Percentiles rank a stretch among this genome's conserved stretches.
phyloP scores from a whole-genome alignment of 805 yeast species.

The Naumovozyma baii region DNA sequence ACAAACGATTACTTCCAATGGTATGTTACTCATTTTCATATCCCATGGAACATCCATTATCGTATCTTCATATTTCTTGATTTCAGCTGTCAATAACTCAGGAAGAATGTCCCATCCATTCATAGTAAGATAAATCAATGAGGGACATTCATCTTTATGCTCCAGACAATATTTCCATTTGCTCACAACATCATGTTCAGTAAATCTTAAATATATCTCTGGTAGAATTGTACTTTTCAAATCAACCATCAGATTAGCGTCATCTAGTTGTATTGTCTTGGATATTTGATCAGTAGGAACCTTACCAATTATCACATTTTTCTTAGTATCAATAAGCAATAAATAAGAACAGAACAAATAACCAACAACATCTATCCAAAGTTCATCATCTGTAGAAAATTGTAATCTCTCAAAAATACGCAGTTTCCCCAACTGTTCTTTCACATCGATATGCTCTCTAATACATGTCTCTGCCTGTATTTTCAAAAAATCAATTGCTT shows the following conservation, averaged over 20 bases:
- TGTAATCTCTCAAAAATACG: conserved; percentile 12
- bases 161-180: conserved; percentile 36
- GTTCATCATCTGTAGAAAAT: conserved; percentile 35
- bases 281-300: conserved; percentile 31
- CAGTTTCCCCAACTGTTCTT: not conserved
- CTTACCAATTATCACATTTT: conserved; percentile 32
- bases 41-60: conserved; percentile 12
- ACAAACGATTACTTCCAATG: conserved; percentile 36
- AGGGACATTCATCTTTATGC: conserved; percentile 5
- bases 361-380: conserved; percentile 31
- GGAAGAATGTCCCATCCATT: conserved; percentile 40
- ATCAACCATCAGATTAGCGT: conserved; percentile 27
- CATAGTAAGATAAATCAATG: conserved; percentile 38
- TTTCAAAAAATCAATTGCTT: not conserved
- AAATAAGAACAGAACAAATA: conserved; percentile 12
- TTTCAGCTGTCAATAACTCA: conserved; percentile 9
- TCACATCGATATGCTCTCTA: not conserved
- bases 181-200: conserved; percentile 12
- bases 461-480: not conserved
- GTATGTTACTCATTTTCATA: conserved; percentile 12
- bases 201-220: conserved; percentile 31
- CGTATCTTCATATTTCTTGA: not conserved
- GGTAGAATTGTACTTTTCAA: conserved; percentile 37
- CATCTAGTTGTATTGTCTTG: conserved; percentile 22
- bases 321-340: conserved; percentile 14